Conservation (phyloP, 2,329 filamentous ascomycete genomes). For the Fusarium torulosum region DNA sequence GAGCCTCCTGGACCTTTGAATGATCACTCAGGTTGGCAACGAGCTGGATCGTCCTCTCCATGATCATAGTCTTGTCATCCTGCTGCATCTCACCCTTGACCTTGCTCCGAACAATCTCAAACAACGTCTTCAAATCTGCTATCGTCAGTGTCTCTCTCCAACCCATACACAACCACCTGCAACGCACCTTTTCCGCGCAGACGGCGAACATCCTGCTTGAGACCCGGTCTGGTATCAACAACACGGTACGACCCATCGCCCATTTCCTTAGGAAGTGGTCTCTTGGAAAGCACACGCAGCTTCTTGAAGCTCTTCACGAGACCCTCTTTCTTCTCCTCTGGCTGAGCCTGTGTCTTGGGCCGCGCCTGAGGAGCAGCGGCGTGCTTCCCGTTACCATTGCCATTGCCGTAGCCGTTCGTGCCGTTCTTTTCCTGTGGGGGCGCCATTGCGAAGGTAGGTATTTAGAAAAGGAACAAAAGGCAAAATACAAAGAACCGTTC, state of each 20-base stretch:
- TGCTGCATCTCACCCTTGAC: conserved; percentile 71
- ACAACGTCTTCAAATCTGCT: conserved; percentile 72
- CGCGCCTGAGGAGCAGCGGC: neutral
- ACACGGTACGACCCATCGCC: conserved; percentile 72
- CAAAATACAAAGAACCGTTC: neutral
- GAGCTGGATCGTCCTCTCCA: conserved; percentile 79
- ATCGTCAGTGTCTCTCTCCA: conserved; percentile 35
- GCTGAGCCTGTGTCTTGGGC: neutral
- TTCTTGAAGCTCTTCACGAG: conserved; percentile 49
- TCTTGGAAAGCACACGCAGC: conserved; percentile 62
- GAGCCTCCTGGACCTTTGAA: conserved; percentile 70
- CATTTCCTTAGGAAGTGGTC: conserved; percentile 73
- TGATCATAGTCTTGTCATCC: conserved; percentile 83
- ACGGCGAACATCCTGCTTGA: conserved; percentile 43
- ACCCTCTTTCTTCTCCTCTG: conserved; percentile 44
- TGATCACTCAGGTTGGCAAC: conserved; percentile 73
- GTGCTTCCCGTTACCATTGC: conserved; percentile 4
- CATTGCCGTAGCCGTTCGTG: conserved; percentile 15
- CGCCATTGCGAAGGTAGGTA: conserved; percentile 27
- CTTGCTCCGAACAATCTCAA: conserved; percentile 71
- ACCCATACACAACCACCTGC: neutral
- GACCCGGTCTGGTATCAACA: conserved; percentile 59
- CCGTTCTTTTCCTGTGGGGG: conserved; percentile 45
- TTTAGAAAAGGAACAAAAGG: neutral
- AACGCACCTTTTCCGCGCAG: conserved; percentile 38